Evolutionary conservation across 1,284 basidiomycete genomes (phyloP), one percentile per base, ranked within the genome.

Genomic region (Tilletia setariae): DNA sequence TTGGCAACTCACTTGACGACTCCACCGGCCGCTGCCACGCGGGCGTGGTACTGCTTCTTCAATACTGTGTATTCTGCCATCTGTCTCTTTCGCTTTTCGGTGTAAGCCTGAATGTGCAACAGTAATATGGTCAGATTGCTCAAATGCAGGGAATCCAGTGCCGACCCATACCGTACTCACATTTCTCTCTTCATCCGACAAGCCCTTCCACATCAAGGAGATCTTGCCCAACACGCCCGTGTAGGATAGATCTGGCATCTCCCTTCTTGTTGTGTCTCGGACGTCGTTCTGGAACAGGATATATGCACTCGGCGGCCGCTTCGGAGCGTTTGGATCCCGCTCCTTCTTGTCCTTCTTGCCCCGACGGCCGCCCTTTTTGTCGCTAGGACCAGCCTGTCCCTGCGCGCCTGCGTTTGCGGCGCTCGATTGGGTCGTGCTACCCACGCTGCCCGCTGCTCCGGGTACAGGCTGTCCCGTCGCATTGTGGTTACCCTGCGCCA

Each of bases 241-340:
- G 67, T 79, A 78, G 0, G 75, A 64, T 69, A 76, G 65, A 49
- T 76, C 75, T 8, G 76, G 75, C 67, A 78, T 75, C 61, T 79
- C 74, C 7, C 51, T 53, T 25, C 51, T 21, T 11, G 51, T 53
- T 13, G 16, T 25, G 49, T 75, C 70, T 28, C 78, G 73, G 35
- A 79, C 75, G 63, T 79, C 77, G 67, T 79, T 79, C 68, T 79
- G 78, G 71, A 76, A 79, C 1, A 78, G 68, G n/a, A 79, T 70
- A 63, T 79, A 79, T 25, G 78, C 78, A 43, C 74, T 77, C 23
- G 78, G 75, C 16, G 78, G 78, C 28, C 78, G 70, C 68, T 79
- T 79, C 70, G 76, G 76, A 43, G 76, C 78, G 47, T 78, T 72
- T 1, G 76, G 77, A 61, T 79, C 77, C 16, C 74, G 72, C 11